A percentile compares a stretch with the other conserved stretches of the same genome.
Evolutionary conservation across 208 protist genomes (phyloP).

Genomic region (Trypanosoma melophagium): DNA sequence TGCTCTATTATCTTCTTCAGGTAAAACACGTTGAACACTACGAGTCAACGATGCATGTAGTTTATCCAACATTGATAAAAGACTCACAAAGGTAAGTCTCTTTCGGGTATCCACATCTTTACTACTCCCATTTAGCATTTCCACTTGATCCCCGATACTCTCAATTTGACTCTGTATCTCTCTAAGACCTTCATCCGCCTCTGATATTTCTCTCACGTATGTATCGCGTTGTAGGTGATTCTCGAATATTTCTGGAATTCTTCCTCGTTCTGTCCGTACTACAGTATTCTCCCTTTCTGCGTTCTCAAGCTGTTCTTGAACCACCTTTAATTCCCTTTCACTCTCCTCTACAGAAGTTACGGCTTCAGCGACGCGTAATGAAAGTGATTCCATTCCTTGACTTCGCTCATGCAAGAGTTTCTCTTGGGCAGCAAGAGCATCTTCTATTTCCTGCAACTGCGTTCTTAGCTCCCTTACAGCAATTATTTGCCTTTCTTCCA

Average conservation of each 20-base stretch:
- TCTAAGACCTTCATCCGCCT: slow-evolving; percentile 47
- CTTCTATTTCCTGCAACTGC: slow-evolving; percentile 47
- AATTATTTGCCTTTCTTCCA: slow-evolving; percentile 29
- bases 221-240: slow-evolving; percentile 42
- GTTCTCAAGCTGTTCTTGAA: slow-evolving; percentile 23
- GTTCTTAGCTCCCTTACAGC: slow-evolving; percentile 41
- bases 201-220: slow-evolving; percentile 60
- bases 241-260: slow-evolving; percentile 3
- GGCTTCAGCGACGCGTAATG: slow-evolving; percentile 22
- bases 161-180: slow-evolving; percentile 43
- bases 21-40: slow-evolving; percentile 48
- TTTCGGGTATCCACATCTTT: slow-evolving; percentile 43
- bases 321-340: slow-evolving; percentile 25
- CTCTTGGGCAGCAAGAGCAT: slow-evolving; percentile 30
- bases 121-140: slow-evolving; percentile 35
- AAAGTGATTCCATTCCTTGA: slow-evolving; percentile 18
- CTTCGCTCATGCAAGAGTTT: slow-evolving; percentile 21
- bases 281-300: slow-evolving; percentile 36
- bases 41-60: slow-evolving; percentile 55
- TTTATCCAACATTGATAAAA: slow-evolving; percentile 82
- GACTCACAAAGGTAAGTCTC: slow-evolving; percentile 56
- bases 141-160: slow-evolving; percentile 45
- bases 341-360: slow-evolving; percentile 26
- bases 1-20: slow-evolving; percentile 54
- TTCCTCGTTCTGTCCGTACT: slow-evolving; percentile 34